Evolutionary conservation across 2,329 filamentous ascomycete genomes (phyloP).

Genomic region (Berkeleyomyces rouxiae): DNA sequence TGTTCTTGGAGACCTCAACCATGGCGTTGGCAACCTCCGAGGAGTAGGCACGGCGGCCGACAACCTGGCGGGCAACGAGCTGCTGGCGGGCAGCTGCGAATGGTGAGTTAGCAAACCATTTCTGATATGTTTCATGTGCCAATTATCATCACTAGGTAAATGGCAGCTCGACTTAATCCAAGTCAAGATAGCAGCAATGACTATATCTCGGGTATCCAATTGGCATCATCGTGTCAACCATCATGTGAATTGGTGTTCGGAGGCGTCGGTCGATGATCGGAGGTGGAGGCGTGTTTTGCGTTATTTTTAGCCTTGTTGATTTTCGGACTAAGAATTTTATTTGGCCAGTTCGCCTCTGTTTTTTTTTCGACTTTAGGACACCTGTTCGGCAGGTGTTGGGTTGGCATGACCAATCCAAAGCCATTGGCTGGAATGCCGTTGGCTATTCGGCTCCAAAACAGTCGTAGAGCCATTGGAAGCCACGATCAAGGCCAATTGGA

Average conservation of each 20-base stretch:
- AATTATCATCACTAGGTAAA: not conserved
- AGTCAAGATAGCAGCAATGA: not conserved
- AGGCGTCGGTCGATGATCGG: not conserved
- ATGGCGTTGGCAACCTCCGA: constrained; percentile 78
- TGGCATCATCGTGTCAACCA: not conserved
- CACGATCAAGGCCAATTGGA: constrained; percentile 7
- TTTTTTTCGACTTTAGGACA: constrained; percentile 8
- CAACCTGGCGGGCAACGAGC: constrained; percentile 26
- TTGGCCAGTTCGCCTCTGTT: constrained; percentile 1
- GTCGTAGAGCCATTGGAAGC: not conserved
- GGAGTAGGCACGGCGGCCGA: constrained; percentile 59
- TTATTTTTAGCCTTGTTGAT: constrained; percentile 1
- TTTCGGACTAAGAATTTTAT: not conserved
- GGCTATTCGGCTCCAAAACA: not conserved
- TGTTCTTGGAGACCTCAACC: constrained; percentile 81
- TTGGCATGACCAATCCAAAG: not conserved
- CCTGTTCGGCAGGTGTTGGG: constrained; percentile 7
- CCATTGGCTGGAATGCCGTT: constrained; percentile 3
- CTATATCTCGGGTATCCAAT: constrained; percentile 3
- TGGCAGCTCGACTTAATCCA: not conserved
- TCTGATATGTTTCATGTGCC: not conserved
- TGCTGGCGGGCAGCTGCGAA: constrained; percentile 13
- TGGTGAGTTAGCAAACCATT: constrained; percentile 8
- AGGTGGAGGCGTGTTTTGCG: constrained; percentile 1
- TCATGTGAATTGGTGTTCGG: not conserved